Base-by-base conservation (phyloP, 495 filamentous ascomycete species). In the Neurospora sp. region DNA sequence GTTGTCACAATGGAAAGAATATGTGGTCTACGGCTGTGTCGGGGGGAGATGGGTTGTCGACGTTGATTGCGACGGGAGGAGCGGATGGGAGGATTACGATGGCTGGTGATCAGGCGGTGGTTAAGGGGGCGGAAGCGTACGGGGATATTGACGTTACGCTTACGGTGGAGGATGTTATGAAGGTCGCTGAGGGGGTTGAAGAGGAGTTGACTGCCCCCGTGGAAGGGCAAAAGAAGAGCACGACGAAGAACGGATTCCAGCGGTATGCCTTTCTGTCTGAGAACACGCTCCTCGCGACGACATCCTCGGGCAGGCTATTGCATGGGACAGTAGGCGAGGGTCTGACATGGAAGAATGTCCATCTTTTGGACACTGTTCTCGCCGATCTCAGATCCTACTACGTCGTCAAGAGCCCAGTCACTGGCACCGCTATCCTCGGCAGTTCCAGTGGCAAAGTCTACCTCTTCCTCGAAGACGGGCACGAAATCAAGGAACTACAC, bases 1-100 rank as follows among this genome's bases (percentile, higher is more conserved):
- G 84, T 20, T 89, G 86, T 69, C 96, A 99, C 78, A 84, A 82
- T 39, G 95, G 96, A 39, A 98, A 98, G 80, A 92, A 97, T 77
- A 90, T 98, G n/a, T 98, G 94, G 94, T 90, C 93, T 2, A 81
- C 88, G 37, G 89, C 88, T 12, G 77, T 91, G 10, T 75, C 76
- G n/a, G 7, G 75, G 75, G 9, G 73, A 77, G 39, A 74, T 80
- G 8, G 79, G 76, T 12, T 39, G n/a, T 11, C 72, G 12, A 72
- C 79, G 3, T 70, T 88, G 0, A 78, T 96, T 74, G 89, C 89
- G n/a, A 95, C 92, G 48, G 96, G 95, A 3, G 96, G 93, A n/a
- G 90, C 92, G 23, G 96, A 99, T 84, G 92, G 94, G 14, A 83
- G 87, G 74, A 81, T 89, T 37, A 81, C 79, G 0, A 72, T 87